Percentiles rank a stretch among this genome's conserved stretches.
phyloP scores from a whole-genome alignment of 2,329 filamentous ascomycete genomes.

The Fusarium citri region DNA sequence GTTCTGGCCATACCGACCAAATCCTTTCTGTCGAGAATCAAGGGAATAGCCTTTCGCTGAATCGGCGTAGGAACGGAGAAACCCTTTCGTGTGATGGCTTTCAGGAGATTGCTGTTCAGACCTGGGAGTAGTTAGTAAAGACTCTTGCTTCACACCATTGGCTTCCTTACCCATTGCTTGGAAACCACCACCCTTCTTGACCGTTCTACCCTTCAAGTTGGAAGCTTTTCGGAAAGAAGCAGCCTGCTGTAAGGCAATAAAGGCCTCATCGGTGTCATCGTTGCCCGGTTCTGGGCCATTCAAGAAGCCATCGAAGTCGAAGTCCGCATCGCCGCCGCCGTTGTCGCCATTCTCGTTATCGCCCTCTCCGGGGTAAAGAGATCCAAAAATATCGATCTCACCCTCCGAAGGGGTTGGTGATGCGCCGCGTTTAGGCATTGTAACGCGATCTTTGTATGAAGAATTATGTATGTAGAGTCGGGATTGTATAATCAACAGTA shows the following conservation, averaged over 20 bases:
- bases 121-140: constrained; percentile 57
- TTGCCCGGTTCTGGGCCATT: constrained; percentile 59
- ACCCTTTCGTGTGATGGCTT: constrained; percentile 92
- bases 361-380: constrained; percentile 74
- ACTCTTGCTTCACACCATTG: neutral
- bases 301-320: constrained; percentile 72
- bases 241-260: constrained; percentile 89
- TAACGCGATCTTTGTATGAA: constrained; percentile 27
- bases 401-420: constrained; percentile 90
- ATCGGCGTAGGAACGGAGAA: constrained; percentile 97
- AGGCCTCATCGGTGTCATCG: constrained; percentile 82
- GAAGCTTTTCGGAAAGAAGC: constrained; percentile 87
- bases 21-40: constrained; percentile 90
- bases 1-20: constrained; percentile 99
- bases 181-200: constrained; percentile 96
- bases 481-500: constrained; percentile 13
- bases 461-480: constrained; percentile 14
- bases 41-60: constrained; percentile 94
- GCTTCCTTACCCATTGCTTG: constrained; percentile 82
- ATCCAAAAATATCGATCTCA: constrained; percentile 88
- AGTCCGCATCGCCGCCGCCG: constrained; percentile 54
- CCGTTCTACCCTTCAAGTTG: constrained; percentile 84
- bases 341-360: constrained; percentile 58
- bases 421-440: constrained; percentile 77
- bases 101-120: constrained; percentile 83